phyloP scores from a whole-genome alignment of 805 yeast genomes.

The Saturnispora saitoi region DNA sequence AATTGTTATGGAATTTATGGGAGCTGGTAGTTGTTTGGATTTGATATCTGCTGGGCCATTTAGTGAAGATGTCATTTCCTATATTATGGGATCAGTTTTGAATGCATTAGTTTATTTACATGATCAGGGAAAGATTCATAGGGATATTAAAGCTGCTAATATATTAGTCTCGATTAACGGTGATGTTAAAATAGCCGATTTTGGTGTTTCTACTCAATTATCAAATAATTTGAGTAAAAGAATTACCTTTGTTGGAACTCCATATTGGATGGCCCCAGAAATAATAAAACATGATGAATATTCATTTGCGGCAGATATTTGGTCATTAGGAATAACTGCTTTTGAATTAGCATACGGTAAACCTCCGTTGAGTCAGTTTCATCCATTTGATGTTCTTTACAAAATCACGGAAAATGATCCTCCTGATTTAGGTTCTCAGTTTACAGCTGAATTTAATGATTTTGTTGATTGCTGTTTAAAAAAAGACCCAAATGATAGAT shows the following conservation, averaged over 20 bases:
- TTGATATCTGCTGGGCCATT: slow-evolving; percentile 53
- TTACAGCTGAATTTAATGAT: slow-evolving; percentile 42
- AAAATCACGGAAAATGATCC: slow-evolving; percentile 41
- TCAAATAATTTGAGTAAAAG: slow-evolving; percentile 46
- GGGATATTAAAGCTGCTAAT: slow-evolving; percentile 94
- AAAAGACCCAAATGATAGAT: slow-evolving; percentile 59
- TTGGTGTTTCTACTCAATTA: slow-evolving; percentile 85
- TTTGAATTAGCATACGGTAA: slow-evolving; percentile 64
- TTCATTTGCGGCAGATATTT: slow-evolving; percentile 66
- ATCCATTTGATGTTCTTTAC: slow-evolving; percentile 49
- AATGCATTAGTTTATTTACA: slow-evolving; percentile 61
- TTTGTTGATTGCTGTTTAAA: slow-evolving; percentile 65
- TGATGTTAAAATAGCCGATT: slow-evolving; percentile 84
- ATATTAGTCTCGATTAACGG: slow-evolving; percentile 62
- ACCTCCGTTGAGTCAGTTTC: slow-evolving; percentile 54
- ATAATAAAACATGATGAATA: slow-evolving; percentile 46
- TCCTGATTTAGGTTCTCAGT: slow-evolving; percentile 32
- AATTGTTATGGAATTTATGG: slow-evolving; percentile 76
- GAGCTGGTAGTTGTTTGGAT: slow-evolving; percentile 70
- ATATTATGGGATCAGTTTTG: slow-evolving; percentile 46
- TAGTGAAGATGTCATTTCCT: slow-evolving; percentile 44
- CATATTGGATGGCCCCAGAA: slow-evolving; percentile 60
- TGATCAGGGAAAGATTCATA: slow-evolving; percentile 67
- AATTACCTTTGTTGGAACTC: slow-evolving; percentile 51
- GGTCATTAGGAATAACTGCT: slow-evolving; percentile 76